Evolutionary conservation across 345 rosid species (phyloP), one percentile per base, ranked within the genome.

Genomic region (Corchorus capsularis): DNA sequence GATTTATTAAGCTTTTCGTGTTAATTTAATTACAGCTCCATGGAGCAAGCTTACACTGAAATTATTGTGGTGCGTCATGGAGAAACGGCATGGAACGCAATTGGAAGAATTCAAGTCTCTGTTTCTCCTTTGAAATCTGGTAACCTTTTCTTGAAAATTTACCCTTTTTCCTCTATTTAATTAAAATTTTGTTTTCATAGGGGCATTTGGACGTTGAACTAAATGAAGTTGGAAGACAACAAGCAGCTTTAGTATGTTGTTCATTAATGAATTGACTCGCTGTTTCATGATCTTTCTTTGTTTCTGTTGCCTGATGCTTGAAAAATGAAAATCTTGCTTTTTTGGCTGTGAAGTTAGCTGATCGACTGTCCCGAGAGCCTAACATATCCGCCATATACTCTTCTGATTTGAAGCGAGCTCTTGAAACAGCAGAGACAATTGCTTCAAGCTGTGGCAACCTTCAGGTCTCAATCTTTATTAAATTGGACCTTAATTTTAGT

Each of bases 371-470:
- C 47, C 80, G 75, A 76, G 97, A 88, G 78, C 83, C 83, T 47
- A 86, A 88, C 77, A 76, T 90, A 68, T 84, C 93, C 65, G 86
- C 76, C 46, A 81, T 94, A 0, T 93, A 93, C 78, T 88, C 93
- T 77, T 94, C 98, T 75, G 94, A 94, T 77, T 79, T 94, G 80
- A 93, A 91, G 77, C 90, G 95, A 80, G 98, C 97, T 34, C 77
- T 81, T 47, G 93, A 84, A 81, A 93, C 97, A 11, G 98, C 97
- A 10, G 79, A 88, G 88, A 82, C 80, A 8, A 93, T 93, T 77
- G 93, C 95, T 37, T 63, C 89, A 32, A 75, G 81, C 22, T 90
- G 93, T 32, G 94, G 90, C 57, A 80, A 86, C 56, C 74, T 87
- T 14, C 82, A 89, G 93, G 93, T 94, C 79, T 32, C 34, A 16